Percentiles rank a stretch among this genome's conserved stretches.
These are phyloP conservation scores for Pseudonitzschia multiseries DNA, from an alignment of 108 stramenopile species.

Conservation along the genomic window DNA sequence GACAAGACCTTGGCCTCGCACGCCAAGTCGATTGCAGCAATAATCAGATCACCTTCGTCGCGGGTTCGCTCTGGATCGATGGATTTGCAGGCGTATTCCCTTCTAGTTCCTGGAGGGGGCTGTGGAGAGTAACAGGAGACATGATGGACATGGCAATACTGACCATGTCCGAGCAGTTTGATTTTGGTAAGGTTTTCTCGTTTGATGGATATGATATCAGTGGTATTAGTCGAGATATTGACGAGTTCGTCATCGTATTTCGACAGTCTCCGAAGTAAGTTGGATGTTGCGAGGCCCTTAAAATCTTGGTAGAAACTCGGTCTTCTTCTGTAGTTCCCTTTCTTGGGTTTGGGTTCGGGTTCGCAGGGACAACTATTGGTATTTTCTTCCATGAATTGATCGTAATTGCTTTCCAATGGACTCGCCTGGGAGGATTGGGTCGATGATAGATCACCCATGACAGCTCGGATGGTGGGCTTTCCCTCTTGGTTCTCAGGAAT, in stretches of 20 bases:
- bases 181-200: not conserved
- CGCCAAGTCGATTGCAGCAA: constrained; percentile 23
- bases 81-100: not conserved
- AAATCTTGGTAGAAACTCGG: too few species aligned
- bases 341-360: too few species aligned
- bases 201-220: not conserved
- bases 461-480: too few species aligned
- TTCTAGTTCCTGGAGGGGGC: not conserved
- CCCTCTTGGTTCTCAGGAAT: too few species aligned
- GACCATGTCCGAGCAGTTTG: not conserved
- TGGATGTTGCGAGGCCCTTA: too few species aligned
- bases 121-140: not conserved
- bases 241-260: not conserved
- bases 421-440: too few species aligned
- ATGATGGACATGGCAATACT: not conserved
- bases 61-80: not conserved
- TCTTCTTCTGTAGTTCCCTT: too few species aligned
- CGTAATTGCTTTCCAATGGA: not conserved
- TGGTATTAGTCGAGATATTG: not conserved
- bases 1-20: constrained; percentile 31
- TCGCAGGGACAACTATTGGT: not conserved
- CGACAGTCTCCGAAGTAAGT: not conserved
- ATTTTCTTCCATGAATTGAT: not conserved
- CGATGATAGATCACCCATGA: too few species aligned
- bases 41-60: not conserved